A percentile compares a stretch with the other conserved stretches of the same genome.
phyloP scores from a whole-genome alignment of 345 rosid species.

The sweet orange (Citrus sinensis) region DNA sequence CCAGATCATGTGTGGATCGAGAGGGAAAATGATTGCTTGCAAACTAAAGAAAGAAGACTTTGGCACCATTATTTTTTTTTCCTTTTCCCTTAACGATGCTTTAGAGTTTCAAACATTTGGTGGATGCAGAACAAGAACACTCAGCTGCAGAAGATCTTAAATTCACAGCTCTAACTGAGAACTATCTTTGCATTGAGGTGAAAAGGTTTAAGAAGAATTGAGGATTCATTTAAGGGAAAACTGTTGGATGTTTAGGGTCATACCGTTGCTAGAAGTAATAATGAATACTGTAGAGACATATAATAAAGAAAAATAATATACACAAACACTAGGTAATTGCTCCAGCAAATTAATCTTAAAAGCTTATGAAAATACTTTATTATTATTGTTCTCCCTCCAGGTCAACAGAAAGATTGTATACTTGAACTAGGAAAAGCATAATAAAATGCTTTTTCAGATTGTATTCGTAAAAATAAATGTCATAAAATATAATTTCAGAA shows the following conservation, averaged over 20 bases:
- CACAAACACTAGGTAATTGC: too few species aligned
- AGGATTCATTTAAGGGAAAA: too few species aligned
- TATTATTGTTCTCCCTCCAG: neutral
- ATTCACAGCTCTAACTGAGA: neutral
- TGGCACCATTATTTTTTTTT: neutral
- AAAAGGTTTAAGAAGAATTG: neutral
- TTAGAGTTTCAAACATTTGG: neutral
- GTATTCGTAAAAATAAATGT: too few species aligned
- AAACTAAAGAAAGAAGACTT: neutral
- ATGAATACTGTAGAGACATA: too few species aligned
- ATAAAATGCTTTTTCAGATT: too few species aligned
- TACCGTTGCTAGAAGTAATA: too few species aligned
- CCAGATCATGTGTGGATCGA: neutral
- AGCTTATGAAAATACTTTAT: neutral
- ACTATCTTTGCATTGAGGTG: neutral
- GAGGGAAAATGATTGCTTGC: neutral
- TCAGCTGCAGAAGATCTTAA: neutral
- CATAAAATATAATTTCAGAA: neutral
- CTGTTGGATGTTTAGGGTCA: too few species aligned
- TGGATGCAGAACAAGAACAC: neutral
- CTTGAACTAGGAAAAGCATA: too few species aligned
- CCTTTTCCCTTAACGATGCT: neutral
- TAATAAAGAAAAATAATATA: too few species aligned
- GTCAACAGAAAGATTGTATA: too few species aligned
- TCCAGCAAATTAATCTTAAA: neutral